A percentile compares a stretch with the other conserved stretches of the same genome.
These are phyloP conservation scores for Microbotryomycetes sp. DNA, from an alignment of 1,284 basidiomycete genomes.

Conservation along the genomic window DNA sequence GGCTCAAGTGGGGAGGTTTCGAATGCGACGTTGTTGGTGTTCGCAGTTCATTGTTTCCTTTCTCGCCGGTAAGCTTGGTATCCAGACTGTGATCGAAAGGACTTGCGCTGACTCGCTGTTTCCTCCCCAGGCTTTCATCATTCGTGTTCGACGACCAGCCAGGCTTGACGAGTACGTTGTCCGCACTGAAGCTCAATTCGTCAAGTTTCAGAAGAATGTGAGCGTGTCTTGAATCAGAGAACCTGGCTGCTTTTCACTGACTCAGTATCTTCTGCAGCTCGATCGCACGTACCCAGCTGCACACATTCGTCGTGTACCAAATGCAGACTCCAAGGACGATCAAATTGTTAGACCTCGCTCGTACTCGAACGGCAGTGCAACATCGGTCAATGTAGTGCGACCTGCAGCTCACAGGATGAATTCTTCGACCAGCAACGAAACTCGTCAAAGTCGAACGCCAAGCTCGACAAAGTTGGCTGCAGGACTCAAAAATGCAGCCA, in stretches of 20 bases:
- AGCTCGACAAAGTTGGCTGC: conserved; percentile 7
- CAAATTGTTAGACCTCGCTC: conserved; percentile 14
- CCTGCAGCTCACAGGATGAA: conserved; percentile 1
- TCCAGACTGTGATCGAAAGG: too few species aligned
- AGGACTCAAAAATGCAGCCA: conserved; percentile 13
- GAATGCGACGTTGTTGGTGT: conserved; percentile 34
- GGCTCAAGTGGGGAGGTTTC: conserved; percentile 35
- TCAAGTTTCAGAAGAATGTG: conserved; percentile 19
- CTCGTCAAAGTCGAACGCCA: background rate
- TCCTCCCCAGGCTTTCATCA: conserved; percentile 27
- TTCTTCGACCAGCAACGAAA: background rate
- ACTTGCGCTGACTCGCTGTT: background rate
- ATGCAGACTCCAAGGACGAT: conserved; percentile 23
- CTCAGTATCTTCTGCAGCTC: background rate
- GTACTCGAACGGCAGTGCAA: conserved; percentile 2
- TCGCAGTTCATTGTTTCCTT: conserved; percentile 12
- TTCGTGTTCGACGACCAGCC: conserved; percentile 32
- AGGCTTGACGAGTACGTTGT: conserved; percentile 35
- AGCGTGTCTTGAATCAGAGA: background rate
- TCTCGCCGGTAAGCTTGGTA: conserved; percentile 18
- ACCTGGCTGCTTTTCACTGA: background rate
- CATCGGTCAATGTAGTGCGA: conserved; percentile 4
- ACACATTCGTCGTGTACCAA: conserved; percentile 27
- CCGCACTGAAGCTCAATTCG: conserved; percentile 31
- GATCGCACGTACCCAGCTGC: conserved; percentile 28